phyloP scores from a whole-genome alignment of 2,329 filamentous ascomycete species.

The Botrytis cinerea region DNA sequence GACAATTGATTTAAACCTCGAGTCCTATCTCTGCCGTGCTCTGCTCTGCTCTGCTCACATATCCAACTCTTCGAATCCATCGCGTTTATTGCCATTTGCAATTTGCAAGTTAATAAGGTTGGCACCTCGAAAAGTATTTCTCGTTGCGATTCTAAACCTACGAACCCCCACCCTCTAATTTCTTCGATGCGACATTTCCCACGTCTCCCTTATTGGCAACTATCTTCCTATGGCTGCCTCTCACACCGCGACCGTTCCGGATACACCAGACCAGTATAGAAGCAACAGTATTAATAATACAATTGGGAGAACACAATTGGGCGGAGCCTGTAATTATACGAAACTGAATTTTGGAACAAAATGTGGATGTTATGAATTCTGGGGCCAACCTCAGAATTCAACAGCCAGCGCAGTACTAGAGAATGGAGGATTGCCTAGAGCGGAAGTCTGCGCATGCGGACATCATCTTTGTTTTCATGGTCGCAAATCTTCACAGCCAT shows the following conservation, averaged over 20 bases:
- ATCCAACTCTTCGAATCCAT: neutral
- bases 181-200: constrained; percentile 35
- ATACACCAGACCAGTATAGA: constrained; percentile 39
- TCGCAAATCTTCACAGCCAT: constrained; percentile 28
- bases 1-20: neutral
- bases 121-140: constrained; percentile 10
- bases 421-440: constrained; percentile 23
- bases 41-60: neutral
- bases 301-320: constrained; percentile 42
- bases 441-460: constrained; percentile 51
- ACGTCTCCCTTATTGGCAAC: constrained; percentile 25
- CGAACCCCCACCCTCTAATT: neutral
- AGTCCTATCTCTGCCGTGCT: neutral
- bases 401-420: constrained; percentile 9
- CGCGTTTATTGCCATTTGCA: neutral
- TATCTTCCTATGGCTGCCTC: constrained; percentile 38
- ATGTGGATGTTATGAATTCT: constrained; percentile 57
- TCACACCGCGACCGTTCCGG: constrained; percentile 30
- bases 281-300: constrained; percentile 30
- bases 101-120: constrained; percentile 1
- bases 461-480: constrained; percentile 60
- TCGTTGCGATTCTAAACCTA: neutral
- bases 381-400: constrained; percentile 44
- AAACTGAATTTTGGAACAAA: constrained; percentile 48
- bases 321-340: constrained; percentile 54